These are phyloP conservation scores for Phytophthora rubi DNA, from an alignment of 352 stramenopile genomes.

Conservation along the genomic window DNA sequence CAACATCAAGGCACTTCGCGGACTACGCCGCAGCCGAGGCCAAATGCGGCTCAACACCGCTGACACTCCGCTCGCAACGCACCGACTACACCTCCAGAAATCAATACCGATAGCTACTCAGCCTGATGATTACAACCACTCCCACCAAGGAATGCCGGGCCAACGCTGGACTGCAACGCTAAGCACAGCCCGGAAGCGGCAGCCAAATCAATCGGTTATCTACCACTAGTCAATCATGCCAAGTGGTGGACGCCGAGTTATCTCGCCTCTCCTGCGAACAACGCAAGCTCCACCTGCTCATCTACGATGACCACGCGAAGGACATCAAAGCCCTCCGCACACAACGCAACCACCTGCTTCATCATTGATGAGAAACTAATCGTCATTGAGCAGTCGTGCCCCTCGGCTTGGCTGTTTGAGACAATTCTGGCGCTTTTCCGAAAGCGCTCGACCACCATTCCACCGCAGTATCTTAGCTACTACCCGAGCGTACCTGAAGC, in stretches of 20 bases:
- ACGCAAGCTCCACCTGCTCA: background rate
- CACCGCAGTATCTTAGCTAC: background rate
- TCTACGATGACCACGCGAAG: background rate
- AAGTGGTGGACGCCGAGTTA: constrained; percentile 8
- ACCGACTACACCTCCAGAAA: too few relatives aligned
- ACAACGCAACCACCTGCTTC: background rate
- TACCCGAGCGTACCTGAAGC: background rate
- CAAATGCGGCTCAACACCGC: too few relatives aligned
- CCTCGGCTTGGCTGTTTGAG: background rate
- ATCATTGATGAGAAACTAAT: constrained; percentile 6
- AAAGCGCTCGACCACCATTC: background rate
- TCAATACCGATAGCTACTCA: too few relatives aligned
- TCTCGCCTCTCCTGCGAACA: constrained; percentile 5
- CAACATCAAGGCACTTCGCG: too few relatives aligned
- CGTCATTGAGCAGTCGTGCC: background rate
- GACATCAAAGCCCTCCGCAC: background rate
- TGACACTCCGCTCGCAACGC: too few relatives aligned
- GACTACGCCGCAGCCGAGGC: too few relatives aligned
- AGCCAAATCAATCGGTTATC: too few relatives aligned
- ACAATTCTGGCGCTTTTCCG: constrained; percentile 1
- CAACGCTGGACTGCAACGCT: too few relatives aligned
- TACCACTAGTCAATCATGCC: background rate
- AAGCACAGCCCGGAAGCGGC: too few relatives aligned
- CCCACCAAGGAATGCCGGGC: too few relatives aligned
- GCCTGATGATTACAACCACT: too few relatives aligned